Percentiles rank a stretch among this genome's conserved stretches.
Evolutionary conservation across 2,329 filamentous ascomycete species (phyloP).

Genomic region (Cladosporium phlei): DNA sequence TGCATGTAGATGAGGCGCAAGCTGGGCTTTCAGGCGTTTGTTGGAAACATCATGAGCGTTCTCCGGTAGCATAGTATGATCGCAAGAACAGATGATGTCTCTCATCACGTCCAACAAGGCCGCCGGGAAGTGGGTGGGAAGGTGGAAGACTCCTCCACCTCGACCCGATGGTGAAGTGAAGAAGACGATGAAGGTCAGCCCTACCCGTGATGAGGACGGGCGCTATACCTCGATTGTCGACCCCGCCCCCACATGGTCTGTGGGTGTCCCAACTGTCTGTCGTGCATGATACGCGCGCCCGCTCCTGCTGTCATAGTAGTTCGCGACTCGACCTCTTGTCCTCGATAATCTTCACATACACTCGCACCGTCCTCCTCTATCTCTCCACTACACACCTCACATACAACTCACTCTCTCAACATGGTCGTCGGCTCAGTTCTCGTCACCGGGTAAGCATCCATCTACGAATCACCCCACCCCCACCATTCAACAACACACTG

Average conservation of each 20-base stretch:
- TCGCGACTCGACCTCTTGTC: too few relatives aligned
- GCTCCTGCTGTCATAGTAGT: conserved; percentile 5
- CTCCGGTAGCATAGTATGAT: too few relatives aligned
- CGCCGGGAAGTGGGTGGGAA: conserved; percentile 9
- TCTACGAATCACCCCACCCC: not conserved
- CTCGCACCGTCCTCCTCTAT: not conserved
- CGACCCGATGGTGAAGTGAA: conserved; percentile 1
- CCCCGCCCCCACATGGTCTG: conserved; percentile 1
- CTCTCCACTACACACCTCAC: not conserved
- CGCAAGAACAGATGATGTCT: not conserved
- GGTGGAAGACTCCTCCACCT: conserved; percentile 5
- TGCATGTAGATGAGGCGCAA: conserved; percentile 8
- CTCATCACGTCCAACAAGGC: too few relatives aligned
- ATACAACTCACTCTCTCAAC: not conserved
- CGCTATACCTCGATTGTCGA: too few relatives aligned
- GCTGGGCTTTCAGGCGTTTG: not conserved
- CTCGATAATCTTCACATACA: too few relatives aligned
- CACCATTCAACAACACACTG: not conserved
- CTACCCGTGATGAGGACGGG: not conserved
- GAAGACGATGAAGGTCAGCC: not conserved
- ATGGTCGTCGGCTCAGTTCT: conserved; percentile 23
- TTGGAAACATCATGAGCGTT: too few relatives aligned
- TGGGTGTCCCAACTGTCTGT: not conserved
- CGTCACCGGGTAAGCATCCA: conserved; percentile 18
- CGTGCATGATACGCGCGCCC: conserved; percentile 6